phyloP scores from a whole-genome alignment of 2,329 filamentous ascomycete genomes.

The Colletotrichum euphorbiae region DNA sequence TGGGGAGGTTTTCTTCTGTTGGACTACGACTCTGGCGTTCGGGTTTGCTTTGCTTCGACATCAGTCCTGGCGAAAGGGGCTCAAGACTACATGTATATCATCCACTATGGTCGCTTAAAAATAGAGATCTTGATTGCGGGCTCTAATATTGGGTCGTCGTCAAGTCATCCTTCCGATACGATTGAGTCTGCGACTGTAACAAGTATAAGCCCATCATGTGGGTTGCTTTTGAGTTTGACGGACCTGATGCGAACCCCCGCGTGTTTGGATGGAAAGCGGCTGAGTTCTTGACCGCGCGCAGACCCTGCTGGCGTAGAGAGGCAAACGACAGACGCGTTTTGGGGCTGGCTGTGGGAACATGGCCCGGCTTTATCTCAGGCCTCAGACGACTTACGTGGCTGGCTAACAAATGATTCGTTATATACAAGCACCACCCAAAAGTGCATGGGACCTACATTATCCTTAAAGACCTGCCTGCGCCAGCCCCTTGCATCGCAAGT shows the following conservation, averaged over 20 bases:
- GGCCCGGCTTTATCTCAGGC: neutral
- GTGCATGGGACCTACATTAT: no score
- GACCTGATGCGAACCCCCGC: neutral
- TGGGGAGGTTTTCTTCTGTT: conserved; percentile 37
- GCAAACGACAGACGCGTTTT: neutral
- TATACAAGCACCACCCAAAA: no score
- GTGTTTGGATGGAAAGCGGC: neutral
- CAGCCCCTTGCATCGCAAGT: neutral
- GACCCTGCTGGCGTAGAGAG: no score
- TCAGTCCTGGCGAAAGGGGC: conserved; percentile 31
- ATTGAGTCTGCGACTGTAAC: neutral
- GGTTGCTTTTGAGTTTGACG: neutral
- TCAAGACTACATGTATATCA: conserved; percentile 38
- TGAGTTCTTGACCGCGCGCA: neutral
- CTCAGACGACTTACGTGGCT: no score
- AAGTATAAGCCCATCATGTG: no score
- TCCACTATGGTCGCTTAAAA: conserved; percentile 35
- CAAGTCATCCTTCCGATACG: neutral
- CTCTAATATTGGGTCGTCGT: neutral
- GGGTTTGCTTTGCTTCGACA: conserved; percentile 39
- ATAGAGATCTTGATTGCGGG: conserved; percentile 27
- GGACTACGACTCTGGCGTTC: conserved; percentile 38
- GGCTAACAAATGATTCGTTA: no score
- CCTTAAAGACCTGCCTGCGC: no score
- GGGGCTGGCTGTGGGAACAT: neutral